Evolutionary conservation across 2,329 filamentous ascomycete genomes (phyloP).

Genomic region (Trichoderma lentiforme): DNA sequence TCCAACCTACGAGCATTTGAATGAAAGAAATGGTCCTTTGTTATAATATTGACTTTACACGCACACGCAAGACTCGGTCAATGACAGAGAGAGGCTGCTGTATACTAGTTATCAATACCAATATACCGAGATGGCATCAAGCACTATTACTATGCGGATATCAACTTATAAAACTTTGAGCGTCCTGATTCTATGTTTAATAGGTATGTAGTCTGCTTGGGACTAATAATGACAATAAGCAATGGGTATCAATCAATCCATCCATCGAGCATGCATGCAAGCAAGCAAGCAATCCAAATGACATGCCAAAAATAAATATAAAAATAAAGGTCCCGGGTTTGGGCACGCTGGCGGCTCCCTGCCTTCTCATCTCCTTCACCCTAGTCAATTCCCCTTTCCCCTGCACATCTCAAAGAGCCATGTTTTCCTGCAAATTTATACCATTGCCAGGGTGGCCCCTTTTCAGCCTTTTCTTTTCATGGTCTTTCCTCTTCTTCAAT

Average conservation of each 20-base stretch:
- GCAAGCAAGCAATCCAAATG: constrained; percentile 18
- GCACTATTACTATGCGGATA: not conserved
- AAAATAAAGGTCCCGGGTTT: not conserved
- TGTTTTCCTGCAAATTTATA: not conserved
- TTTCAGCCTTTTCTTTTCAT: constrained; percentile 20
- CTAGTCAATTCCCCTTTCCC: not conserved
- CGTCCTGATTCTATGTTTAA: not conserved
- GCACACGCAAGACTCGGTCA: not conserved
- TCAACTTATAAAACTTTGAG: not conserved
- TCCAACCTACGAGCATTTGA: not conserved
- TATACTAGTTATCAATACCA: not conserved
- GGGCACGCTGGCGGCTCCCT: not conserved
- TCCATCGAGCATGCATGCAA: not conserved
- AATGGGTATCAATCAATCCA: constrained; percentile 22
- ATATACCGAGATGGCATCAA: not conserved
- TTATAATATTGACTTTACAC: not conserved
- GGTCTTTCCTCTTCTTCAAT: constrained; percentile 40
- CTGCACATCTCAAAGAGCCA: not conserved
- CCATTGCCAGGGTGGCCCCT: not conserved
- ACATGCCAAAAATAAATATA: constrained; percentile 16
- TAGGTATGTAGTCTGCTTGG: not conserved
- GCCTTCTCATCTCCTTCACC: constrained; percentile 4
- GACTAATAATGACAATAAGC: constrained; percentile 8
- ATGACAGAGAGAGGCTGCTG: not conserved
- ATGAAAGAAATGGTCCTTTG: not conserved